phyloP scores from a whole-genome alignment of 2,329 filamentous ascomycete genomes.

The Aspergillus neoniger region DNA sequence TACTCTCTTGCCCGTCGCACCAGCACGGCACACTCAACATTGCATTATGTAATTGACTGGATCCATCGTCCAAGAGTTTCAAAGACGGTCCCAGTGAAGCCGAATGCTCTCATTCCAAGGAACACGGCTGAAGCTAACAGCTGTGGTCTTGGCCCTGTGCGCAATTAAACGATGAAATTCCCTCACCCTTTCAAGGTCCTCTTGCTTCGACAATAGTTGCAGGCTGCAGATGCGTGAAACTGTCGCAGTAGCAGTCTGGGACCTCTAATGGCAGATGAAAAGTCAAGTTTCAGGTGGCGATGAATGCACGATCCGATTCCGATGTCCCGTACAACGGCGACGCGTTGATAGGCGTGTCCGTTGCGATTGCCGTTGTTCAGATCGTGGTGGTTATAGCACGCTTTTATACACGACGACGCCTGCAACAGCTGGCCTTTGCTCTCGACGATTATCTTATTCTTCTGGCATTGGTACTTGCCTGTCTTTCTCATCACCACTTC shows the following conservation, averaged over 20 bases:
- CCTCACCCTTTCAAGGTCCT: background rate
- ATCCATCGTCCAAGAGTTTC: background rate
- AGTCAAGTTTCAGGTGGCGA: background rate
- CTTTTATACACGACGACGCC: constrained; percentile 26
- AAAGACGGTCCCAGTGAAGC: background rate
- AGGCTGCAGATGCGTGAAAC: background rate
- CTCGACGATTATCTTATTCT: constrained; percentile 29
- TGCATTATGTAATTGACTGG: background rate
- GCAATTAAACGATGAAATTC: background rate
- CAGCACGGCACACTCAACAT: background rate
- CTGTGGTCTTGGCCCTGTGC: background rate
- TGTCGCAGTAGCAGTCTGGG: background rate
- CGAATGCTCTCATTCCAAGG: background rate
- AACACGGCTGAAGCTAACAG: background rate
- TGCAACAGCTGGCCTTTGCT: constrained; percentile 20
- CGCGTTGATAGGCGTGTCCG: constrained; percentile 20
- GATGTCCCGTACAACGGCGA: constrained; percentile 14
- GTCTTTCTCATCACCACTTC: background rate
- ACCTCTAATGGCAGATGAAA: background rate
- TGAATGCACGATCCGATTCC: background rate
- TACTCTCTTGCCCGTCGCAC: background rate
- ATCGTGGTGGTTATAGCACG: constrained; percentile 23
- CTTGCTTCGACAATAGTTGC: background rate
- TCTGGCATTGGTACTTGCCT: constrained; percentile 22
- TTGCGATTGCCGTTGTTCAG: constrained; percentile 23